These are phyloP conservation scores for Ceratopteris richardii DNA, from an alignment of 75 land plant genomes.

Conservation along the genomic window DNA sequence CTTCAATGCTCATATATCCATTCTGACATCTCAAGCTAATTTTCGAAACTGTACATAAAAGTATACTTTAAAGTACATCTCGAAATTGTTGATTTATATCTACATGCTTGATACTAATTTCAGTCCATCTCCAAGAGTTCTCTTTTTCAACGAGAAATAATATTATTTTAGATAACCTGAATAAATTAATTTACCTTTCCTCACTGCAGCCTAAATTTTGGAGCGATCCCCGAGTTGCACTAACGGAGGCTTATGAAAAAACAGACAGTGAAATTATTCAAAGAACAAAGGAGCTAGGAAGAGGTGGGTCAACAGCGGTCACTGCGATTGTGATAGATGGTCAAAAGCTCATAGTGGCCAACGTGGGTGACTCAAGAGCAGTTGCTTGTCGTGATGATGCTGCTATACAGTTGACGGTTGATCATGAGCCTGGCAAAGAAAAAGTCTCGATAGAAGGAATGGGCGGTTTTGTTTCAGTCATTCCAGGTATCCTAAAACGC, in stretches of 20 bases:
- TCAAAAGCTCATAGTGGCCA: constrained; percentile 52
- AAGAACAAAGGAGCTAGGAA: constrained; percentile 46
- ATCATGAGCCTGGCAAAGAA: constrained; percentile 79
- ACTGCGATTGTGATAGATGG: constrained; percentile 83
- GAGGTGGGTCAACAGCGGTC: constrained; percentile 90
- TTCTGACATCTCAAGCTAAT: too few species aligned
- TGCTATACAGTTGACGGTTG: constrained; percentile 63
- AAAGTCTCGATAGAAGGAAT: constrained; percentile 47
- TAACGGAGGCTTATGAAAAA: constrained; percentile 53
- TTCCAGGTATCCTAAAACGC: constrained; percentile 56
- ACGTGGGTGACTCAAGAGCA: constrained; percentile 90
- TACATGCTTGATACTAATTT: too few species aligned
- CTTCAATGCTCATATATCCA: too few species aligned
- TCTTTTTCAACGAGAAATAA: too few species aligned
- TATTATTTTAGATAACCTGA: too few species aligned
- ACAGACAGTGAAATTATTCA: constrained; percentile 71
- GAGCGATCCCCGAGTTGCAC: constrained; percentile 48
- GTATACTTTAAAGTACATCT: too few species aligned
- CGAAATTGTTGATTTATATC: too few species aligned
- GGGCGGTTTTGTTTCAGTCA: constrained; percentile 90
- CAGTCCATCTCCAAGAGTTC: too few species aligned
- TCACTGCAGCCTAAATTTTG: constrained; percentile 53
- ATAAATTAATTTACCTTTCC: too few species aligned
- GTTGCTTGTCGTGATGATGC: constrained; percentile 48
- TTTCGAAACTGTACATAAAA: too few species aligned